Conservation (phyloP, 768 basidiomycete genomes). For the Tulasnella sp. region DNA sequence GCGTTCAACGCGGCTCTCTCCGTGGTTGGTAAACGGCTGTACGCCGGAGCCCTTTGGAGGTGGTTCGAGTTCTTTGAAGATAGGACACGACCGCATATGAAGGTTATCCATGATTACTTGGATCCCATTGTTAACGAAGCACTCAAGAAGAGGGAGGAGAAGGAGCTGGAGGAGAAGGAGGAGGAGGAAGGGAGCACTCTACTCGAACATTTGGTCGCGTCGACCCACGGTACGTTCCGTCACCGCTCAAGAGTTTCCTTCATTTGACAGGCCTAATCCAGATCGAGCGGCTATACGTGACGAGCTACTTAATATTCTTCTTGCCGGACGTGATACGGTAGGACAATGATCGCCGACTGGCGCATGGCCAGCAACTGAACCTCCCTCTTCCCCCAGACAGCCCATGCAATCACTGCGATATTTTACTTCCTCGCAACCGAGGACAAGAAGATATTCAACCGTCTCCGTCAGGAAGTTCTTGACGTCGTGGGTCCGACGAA, state of each 20-base stretch:
- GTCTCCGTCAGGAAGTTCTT: conserved; percentile 41
- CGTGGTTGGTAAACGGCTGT: neutral
- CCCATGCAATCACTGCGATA: conserved; percentile 41
- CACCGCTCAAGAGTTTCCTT: too few relatives aligned
- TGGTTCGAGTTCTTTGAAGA: conserved; percentile 33
- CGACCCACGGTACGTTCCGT: conserved; percentile 38
- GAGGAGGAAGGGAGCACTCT: conserved; percentile 48
- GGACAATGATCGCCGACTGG: too few relatives aligned
- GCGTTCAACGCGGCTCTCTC: neutral
- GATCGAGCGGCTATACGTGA: conserved; percentile 72
- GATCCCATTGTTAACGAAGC: conserved; percentile 51
- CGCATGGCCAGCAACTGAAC: neutral
- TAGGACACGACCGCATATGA: too few relatives aligned
- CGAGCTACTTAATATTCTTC: too few relatives aligned
- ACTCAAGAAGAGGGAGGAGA: conserved; percentile 20
- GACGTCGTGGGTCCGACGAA: conserved; percentile 34
- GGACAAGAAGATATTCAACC: too few relatives aligned
- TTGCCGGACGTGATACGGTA: too few relatives aligned
- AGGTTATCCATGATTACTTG: too few relatives aligned
- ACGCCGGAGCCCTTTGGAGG: conserved; percentile 27
- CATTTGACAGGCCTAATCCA: neutral
- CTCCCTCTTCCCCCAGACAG: conserved; percentile 24
- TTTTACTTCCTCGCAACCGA: too few relatives aligned
- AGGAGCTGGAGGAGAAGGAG: conserved; percentile 32
- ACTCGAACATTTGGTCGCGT: conserved; percentile 54